phyloP scores from a whole-genome alignment of 73 alveolate genomes.

The Symbiodinium pilosum region DNA sequence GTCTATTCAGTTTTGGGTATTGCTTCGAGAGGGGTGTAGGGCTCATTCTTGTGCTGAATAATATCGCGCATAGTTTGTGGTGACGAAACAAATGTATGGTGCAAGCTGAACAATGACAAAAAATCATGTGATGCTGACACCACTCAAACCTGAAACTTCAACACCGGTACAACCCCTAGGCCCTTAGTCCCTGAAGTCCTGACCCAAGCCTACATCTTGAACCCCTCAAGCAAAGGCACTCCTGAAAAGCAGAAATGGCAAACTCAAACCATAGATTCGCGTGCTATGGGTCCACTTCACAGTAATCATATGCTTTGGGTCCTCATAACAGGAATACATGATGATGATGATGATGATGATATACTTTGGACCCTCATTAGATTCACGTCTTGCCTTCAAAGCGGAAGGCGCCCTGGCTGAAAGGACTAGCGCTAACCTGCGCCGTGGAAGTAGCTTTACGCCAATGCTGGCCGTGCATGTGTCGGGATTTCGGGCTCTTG shows the following conservation, averaged over 20 bases:
- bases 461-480: background rate
- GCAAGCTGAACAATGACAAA: background rate
- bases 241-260: background rate
- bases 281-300: no score
- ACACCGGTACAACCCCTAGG: background rate
- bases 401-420: constrained; percentile 89
- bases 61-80: no score
- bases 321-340: no score
- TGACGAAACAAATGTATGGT: no score
- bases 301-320: no score
- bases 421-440: constrained; percentile 72
- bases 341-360: no score
- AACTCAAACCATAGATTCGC: background rate
- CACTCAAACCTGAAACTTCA: background rate
- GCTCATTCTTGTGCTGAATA: no score
- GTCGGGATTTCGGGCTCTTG: background rate
- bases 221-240: background rate
- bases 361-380: background rate
- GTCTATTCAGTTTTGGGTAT: no score
- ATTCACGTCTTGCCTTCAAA: no score
- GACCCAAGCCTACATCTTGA: background rate
- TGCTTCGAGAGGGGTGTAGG: no score
- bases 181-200: background rate
- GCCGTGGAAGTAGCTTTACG: background rate
- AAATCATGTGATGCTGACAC: background rate